phyloP scores from a whole-genome alignment of 2,329 filamentous ascomycete genomes.

The Ceratocystis lukuohia region DNA sequence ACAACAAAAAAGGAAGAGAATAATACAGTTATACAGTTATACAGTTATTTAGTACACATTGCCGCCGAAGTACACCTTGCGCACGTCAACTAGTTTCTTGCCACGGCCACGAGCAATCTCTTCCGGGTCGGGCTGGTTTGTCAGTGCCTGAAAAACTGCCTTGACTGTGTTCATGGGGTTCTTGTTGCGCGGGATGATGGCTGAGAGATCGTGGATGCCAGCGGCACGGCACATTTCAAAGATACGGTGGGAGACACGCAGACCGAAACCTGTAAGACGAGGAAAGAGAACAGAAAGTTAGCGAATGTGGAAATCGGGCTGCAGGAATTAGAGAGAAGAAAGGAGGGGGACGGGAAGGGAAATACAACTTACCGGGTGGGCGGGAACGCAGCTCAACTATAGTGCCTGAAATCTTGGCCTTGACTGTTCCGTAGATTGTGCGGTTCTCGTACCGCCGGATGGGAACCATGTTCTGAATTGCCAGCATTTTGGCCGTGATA shows the following conservation, averaged over 20 bases:
- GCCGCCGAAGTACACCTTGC: conserved; percentile 94
- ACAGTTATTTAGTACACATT: conserved; percentile 40
- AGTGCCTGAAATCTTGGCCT: conserved; percentile 76
- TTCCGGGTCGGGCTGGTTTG: conserved; percentile 74
- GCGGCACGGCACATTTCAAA: conserved; percentile 85
- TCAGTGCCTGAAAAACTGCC: conserved; percentile 70
- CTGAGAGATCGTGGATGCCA: conserved; percentile 77
- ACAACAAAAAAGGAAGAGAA: conserved; percentile 9
- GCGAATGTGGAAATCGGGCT: neutral
- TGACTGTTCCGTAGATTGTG: conserved; percentile 77
- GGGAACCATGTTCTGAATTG: conserved; percentile 87
- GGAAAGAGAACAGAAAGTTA: conserved; percentile 13
- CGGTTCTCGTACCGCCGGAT: conserved; percentile 80
- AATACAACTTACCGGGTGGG: conserved; percentile 62
- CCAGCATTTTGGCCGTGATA: conserved; percentile 62
- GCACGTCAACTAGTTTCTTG: conserved; percentile 88
- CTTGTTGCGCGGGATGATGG: conserved; percentile 66
- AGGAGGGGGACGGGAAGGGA: neutral
- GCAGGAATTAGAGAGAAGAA: conserved; percentile 4
- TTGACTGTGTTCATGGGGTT: conserved; percentile 99
- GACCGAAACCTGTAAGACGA: conserved; percentile 63
- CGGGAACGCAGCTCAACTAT: conserved; percentile 68
- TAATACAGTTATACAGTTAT: neutral
- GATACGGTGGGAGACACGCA: conserved; percentile 80
- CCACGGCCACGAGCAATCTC: conserved; percentile 78